phyloP scores from a whole-genome alignment of 2,329 filamentous ascomycete species.

The Pseudogymnoascus verrucosus region DNA sequence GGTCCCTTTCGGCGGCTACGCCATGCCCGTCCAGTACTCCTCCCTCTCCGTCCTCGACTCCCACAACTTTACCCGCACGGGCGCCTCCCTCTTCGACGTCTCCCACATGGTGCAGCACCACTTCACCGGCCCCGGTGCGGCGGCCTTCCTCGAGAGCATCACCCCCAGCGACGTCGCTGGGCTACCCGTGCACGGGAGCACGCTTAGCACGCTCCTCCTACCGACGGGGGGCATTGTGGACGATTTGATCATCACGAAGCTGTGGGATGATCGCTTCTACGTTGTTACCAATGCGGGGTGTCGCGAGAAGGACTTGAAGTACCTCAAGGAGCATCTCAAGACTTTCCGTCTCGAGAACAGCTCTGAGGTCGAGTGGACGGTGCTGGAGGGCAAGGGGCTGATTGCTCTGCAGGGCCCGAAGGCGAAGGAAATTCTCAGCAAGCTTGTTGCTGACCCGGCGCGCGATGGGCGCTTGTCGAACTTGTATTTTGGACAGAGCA shows the following conservation, averaged over 20 bases:
- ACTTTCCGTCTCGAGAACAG: slow-evolving; percentile 45
- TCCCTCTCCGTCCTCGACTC: slow-evolving; percentile 72
- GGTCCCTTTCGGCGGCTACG: slow-evolving; percentile 90
- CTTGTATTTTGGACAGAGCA: slow-evolving; percentile 75
- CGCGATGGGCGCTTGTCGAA: slow-evolving; percentile 48
- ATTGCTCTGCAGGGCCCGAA: slow-evolving; percentile 85
- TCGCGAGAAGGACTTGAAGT: slow-evolving; percentile 77
- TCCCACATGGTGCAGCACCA: slow-evolving; percentile 93
- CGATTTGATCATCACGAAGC: slow-evolving; percentile 80
- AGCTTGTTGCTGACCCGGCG: slow-evolving; percentile 46
- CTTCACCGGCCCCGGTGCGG: slow-evolving; percentile 71
- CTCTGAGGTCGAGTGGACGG: slow-evolving; percentile 56
- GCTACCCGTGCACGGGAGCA: slow-evolving; percentile 61
- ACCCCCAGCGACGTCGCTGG: slow-evolving; percentile 67
- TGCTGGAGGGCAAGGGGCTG: slow-evolving; percentile 66
- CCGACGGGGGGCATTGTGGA: slow-evolving; percentile 89
- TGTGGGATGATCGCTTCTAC: slow-evolving; percentile 71
- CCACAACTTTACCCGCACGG: slow-evolving; percentile 80
- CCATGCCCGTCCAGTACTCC: slow-evolving; percentile 87
- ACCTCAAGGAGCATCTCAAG: slow-evolving; percentile 62
- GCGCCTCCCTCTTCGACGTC: slow-evolving; percentile 90
- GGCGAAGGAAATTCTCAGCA: slow-evolving; percentile 59
- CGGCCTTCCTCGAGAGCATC: slow-evolving; percentile 72
- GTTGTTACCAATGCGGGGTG: slow-evolving; percentile 94
- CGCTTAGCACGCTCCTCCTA: slow-evolving; percentile 77